Percentiles rank a stretch among this genome's conserved stretches.
Evolutionary conservation across 2,329 filamentous ascomycete genomes (phyloP).

Genomic region (Diaporthe sp.): DNA sequence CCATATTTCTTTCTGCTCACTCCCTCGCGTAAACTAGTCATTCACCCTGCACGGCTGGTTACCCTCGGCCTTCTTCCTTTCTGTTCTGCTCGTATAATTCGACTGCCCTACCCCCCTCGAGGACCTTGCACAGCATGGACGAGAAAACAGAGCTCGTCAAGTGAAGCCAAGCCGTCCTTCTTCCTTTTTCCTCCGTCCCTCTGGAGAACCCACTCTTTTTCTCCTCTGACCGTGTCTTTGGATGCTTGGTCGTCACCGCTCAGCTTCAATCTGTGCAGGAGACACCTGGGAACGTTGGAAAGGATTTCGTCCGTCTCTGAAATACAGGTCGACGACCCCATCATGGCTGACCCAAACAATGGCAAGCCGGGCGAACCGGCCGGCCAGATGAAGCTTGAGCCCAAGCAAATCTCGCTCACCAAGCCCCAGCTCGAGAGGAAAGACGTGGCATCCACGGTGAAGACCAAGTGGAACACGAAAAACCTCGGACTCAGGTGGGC

Average conservation of each 20-base stretch:
- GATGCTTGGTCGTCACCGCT: background rate
- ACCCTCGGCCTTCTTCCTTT: constrained; percentile 14
- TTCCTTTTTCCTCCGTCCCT: background rate
- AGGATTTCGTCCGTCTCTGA: background rate
- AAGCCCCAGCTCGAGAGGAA: constrained; percentile 17
- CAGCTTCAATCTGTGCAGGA: background rate
- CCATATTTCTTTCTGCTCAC: constrained; percentile 1
- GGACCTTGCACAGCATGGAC: constrained; percentile 36
- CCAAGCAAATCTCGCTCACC: constrained; percentile 28
- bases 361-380: constrained; percentile 33
- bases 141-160: constrained; percentile 31
- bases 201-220: background rate
- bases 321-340: background rate
- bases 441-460: constrained; percentile 12
- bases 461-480: constrained; percentile 77
- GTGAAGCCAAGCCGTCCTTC: constrained; percentile 5
- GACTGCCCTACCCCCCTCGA: background rate
- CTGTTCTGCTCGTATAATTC: constrained; percentile 1
- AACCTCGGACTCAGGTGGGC: constrained; percentile 76
- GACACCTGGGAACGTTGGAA: background rate
- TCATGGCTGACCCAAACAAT: constrained; percentile 32
- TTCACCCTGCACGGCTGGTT: constrained; percentile 28
- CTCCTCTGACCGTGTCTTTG: background rate
- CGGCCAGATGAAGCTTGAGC: constrained; percentile 32
- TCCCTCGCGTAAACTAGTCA: constrained; percentile 19